Percentiles rank a stretch among this genome's conserved stretches.
Evolutionary conservation across 306 rosid genomes (phyloP).

Genomic region (Ormosia semicastrata): DNA sequence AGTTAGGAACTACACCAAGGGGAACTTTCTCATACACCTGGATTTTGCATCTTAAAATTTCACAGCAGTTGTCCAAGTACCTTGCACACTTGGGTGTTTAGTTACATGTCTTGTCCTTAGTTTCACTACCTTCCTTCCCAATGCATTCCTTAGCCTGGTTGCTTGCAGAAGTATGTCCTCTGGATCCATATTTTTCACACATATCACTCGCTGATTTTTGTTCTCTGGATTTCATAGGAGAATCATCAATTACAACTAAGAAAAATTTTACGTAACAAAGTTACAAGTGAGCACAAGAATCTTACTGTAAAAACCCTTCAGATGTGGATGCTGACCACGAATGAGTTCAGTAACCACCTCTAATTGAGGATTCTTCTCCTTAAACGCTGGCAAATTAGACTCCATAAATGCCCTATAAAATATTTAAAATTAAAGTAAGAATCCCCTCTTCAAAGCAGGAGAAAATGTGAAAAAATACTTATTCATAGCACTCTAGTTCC

Average conservation of each 20-base stretch:
- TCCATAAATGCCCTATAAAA: constrained; percentile 83
- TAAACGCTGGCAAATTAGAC: constrained; percentile 62
- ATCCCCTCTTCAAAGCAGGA: not conserved
- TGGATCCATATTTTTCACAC: constrained; percentile 83
- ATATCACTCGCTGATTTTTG: constrained; percentile 66
- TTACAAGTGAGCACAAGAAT: not conserved
- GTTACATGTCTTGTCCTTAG: constrained; percentile 84
- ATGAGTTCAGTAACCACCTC: constrained; percentile 83
- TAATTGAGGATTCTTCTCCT: constrained; percentile 80
- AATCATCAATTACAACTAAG: constrained; percentile 6
- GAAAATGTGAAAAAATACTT: not conserved
- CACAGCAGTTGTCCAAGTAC: constrained; percentile 86
- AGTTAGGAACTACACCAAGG: not conserved
- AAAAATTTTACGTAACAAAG: not conserved
- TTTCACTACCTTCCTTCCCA: constrained; percentile 93
- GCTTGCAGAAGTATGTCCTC: constrained; percentile 72
- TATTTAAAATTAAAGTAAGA: constrained; percentile 11
- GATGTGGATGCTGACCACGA: constrained; percentile 94
- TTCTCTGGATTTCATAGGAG: constrained; percentile 49
- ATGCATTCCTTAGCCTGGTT: constrained; percentile 70
- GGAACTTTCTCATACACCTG: constrained; percentile 14
- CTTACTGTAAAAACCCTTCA: constrained; percentile 81
- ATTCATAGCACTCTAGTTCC: not conserved
- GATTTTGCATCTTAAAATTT: constrained; percentile 41
- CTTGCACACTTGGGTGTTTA: constrained; percentile 87